Percentiles rank a stretch among this genome's conserved stretches.
These are phyloP conservation scores for Russula sp. DNA, from an alignment of 768 basidiomycete genomes.

Conservation along the genomic window DNA sequence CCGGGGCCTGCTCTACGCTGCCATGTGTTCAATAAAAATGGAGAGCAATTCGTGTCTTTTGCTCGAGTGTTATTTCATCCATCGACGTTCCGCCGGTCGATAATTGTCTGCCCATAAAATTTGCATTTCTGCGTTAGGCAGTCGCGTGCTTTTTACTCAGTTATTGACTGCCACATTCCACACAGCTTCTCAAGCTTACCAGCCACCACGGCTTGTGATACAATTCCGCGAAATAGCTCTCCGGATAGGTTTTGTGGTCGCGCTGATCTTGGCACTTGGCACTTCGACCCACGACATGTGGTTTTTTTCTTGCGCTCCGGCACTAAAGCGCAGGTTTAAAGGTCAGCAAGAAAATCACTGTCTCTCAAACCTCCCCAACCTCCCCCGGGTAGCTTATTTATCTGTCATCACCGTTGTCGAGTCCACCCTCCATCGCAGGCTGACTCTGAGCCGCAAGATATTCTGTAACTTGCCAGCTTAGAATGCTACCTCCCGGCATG, in stretches of 20 bases:
- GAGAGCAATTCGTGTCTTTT: neutral
- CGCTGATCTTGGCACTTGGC: neutral
- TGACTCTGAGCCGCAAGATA: neutral
- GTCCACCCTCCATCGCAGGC: neutral
- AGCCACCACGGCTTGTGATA: neutral
- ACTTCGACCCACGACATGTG: neutral
- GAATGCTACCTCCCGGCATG: neutral
- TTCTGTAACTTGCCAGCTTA: neutral
- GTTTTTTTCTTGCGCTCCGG: neutral
- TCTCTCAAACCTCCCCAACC: neutral
- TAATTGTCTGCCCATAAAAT: neutral
- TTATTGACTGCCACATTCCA: slow-evolving; percentile 8
- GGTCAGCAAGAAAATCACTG: neutral
- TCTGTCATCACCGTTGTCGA: neutral
- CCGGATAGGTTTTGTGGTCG: neutral
- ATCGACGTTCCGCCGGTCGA: neutral
- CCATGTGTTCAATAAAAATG: neutral
- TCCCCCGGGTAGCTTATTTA: neutral
- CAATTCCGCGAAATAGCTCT: neutral
- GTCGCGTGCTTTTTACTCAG: neutral
- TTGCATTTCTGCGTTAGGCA: neutral
- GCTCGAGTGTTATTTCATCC: neutral
- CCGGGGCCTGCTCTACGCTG: neutral
- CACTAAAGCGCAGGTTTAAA: slow-evolving; percentile 6
- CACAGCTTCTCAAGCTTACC: neutral